Evolutionary conservation across 2,329 filamentous ascomycete genomes (phyloP).

Genomic region (Fusarium continuum): DNA sequence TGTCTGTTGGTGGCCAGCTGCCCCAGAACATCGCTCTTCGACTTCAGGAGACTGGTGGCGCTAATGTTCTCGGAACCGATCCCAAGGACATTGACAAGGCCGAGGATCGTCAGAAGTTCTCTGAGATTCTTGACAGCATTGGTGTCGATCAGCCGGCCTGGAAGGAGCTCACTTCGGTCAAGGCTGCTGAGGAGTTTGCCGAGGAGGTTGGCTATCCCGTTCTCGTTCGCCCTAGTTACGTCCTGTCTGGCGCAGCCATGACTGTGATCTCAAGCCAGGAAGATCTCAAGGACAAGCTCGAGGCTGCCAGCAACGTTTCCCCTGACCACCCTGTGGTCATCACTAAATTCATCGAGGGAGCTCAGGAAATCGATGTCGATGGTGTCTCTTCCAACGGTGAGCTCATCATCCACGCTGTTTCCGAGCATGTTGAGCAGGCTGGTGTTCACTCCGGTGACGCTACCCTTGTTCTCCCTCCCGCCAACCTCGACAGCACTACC

Average conservation of each 20-base stretch:
- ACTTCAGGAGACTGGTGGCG: constrained; percentile 89
- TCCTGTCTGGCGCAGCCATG: constrained; percentile 98
- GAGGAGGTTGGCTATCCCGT: constrained; percentile 90
- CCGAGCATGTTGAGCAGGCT: constrained; percentile 95
- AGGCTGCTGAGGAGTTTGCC: constrained; percentile 88
- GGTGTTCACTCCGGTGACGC: constrained; percentile 98
- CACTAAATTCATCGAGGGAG: constrained; percentile 97
- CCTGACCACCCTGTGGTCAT: constrained; percentile 98
- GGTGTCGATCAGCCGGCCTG: constrained; percentile 96
- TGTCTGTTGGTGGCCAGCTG: constrained; percentile 94
- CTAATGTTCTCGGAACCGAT: constrained; percentile 91
- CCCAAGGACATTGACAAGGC: constrained; percentile 97
- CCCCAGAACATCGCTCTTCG: constrained; percentile 97
- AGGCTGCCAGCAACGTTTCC: constrained; percentile 88
- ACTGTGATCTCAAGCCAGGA: constrained; percentile 89
- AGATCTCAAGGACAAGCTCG: constrained; percentile 94
- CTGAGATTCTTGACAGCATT: constrained; percentile 94
- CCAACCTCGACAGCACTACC: constrained; percentile 76
- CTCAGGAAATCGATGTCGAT: constrained; percentile 95
- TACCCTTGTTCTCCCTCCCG: constrained; percentile 90
- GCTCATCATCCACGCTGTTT: constrained; percentile 89
- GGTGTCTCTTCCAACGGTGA: constrained; percentile 88
- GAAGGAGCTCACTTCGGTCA: constrained; percentile 93
- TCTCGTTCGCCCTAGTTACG: constrained; percentile 92
- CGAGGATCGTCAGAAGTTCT: constrained; percentile 98